Evolutionary conservation across 306 rosid genomes (phyloP), one percentile per base, ranked within the genome.

Genomic region (Rubus idaeus): DNA sequence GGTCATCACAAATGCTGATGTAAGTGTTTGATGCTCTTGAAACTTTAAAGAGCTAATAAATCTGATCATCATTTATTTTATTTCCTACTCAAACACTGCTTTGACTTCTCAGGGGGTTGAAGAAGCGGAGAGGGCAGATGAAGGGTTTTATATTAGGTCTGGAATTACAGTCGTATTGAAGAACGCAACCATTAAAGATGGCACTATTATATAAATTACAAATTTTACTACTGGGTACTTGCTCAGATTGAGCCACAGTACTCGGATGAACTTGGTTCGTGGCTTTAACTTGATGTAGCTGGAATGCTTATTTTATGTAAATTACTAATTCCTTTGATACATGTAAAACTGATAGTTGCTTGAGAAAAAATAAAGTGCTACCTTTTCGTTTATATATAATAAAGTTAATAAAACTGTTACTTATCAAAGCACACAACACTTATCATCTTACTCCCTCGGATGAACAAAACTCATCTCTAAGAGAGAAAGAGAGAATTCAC

Each of bases 131-230:
- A 89, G 83, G 69, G 68, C 89, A 0, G 81, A 84, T 9, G 97
- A 91, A 70, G 98, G 97, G 65, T 94, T 94, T 53, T 89, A 89
- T 85, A 86, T 90, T 4, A 80, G 94, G 80, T 88, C 94, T 0
- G 98, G 98, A 62, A 89, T 94, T 78, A 88, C 94, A 0, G 68
- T 83, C 61, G 88, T 86, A 12, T 51, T 90, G 82, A 94, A 94
- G 90, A 88, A 94, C 73, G 96, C 97, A 55, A 91, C 90, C 16
- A 87, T 94, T 44, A 87, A 86, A 84, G 98, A 91, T 69, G 94
- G 94, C 83, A 89, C 90, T 26, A 71, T 91, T 14, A 81, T 94
- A 58, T 94, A 80, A 88, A 84, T 68, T 67, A 13, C 23, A 18
- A 70, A 62, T 5, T 44, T 20, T 57, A 63, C 42, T 0, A 16